These are phyloP conservation scores for Candida insectalens DNA, from an alignment of 805 yeast species.

Conservation along the genomic window DNA sequence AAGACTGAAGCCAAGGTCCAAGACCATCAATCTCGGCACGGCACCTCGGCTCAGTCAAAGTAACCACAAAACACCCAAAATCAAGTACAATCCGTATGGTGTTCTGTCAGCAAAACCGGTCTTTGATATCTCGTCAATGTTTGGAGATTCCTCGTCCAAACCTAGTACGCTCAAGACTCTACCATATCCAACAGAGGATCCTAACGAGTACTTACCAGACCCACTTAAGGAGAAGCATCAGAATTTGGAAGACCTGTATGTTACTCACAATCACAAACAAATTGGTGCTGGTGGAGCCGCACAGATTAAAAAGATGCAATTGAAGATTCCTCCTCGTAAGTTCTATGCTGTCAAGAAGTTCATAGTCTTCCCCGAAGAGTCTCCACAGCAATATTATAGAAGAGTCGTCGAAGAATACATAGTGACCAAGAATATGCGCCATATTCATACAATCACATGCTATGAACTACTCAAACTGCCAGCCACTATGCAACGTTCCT, in stretches of 20 bases:
- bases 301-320: constrained; percentile 42
- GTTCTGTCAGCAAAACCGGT: constrained; percentile 26
- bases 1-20: too few relatives aligned
- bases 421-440: constrained; percentile 42
- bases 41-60: too few relatives aligned
- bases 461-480: constrained; percentile 48
- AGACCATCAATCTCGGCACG: too few relatives aligned
- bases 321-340: constrained; percentile 26
- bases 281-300: constrained; percentile 71
- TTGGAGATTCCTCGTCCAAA: constrained; percentile 14
- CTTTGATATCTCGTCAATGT: constrained; percentile 21
- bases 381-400: constrained; percentile 52
- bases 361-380: constrained; percentile 30
- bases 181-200: constrained; percentile 53
- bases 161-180: constrained; percentile 32
- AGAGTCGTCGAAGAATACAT: constrained; percentile 58
- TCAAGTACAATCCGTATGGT: constrained; percentile 59
- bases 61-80: too few relatives aligned
- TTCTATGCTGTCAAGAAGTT: constrained; percentile 60
- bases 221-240: constrained; percentile 38
- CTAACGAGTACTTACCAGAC: constrained; percentile 53
- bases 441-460: constrained; percentile 52
- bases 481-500: constrained; percentile 51
- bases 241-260: constrained; percentile 46
- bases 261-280: constrained; percentile 27